Evolutionary conservation across 2,329 filamentous ascomycete species (phyloP).

Genomic region (Nemania bipapillata): DNA sequence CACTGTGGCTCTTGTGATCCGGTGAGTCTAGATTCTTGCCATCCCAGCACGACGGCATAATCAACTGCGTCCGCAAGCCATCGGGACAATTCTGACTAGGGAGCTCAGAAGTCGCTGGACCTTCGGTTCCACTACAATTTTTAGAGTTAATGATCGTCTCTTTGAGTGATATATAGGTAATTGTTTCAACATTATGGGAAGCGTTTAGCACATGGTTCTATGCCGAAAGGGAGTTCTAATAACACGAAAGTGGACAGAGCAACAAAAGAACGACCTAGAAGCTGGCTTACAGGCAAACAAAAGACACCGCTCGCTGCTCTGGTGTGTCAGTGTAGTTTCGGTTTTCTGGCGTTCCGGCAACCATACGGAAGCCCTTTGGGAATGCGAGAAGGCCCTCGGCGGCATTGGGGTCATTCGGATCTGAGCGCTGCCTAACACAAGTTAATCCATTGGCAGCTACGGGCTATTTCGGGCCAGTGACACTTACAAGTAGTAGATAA

Average conservation of each 20-base stretch:
- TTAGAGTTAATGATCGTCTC: background rate
- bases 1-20: slow-evolving; percentile 64
- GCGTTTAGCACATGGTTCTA: background rate
- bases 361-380: slow-evolving; percentile 71
- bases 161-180: background rate
- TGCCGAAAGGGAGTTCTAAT: background rate
- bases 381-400: slow-evolving; percentile 67
- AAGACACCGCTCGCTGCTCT: slow-evolving; percentile 64
- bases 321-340: slow-evolving; percentile 61
- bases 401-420: slow-evolving; percentile 53
- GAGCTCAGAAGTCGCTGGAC: slow-evolving; percentile 61
- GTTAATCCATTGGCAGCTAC: slow-evolving; percentile 37
- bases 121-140: slow-evolving; percentile 50
- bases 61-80: slow-evolving; percentile 64
- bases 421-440: slow-evolving; percentile 52
- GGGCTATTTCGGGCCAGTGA: background rate
- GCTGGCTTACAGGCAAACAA: slow-evolving; percentile 60
- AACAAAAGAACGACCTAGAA: background rate
- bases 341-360: slow-evolving; percentile 67
- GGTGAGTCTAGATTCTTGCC: slow-evolving; percentile 65
- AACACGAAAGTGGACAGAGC: background rate
- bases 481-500: slow-evolving; percentile 67
- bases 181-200: background rate
- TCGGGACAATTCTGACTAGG: slow-evolving; percentile 65
- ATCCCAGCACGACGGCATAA: slow-evolving; percentile 72